Evolutionary conservation across 441 rosid species (phyloP).

Genomic region (Croton laevigatus): DNA sequence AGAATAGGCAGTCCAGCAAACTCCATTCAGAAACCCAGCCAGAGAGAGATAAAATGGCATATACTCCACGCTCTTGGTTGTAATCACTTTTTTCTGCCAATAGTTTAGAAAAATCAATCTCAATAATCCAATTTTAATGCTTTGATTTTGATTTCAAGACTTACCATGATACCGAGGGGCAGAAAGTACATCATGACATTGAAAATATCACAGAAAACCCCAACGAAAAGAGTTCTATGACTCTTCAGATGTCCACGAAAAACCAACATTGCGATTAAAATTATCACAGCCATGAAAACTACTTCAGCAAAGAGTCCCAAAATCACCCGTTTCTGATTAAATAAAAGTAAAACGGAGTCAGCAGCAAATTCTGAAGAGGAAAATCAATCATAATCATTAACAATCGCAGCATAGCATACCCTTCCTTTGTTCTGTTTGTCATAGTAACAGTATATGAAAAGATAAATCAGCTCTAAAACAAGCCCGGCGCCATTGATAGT

Average conservation of each 20-base stretch:
- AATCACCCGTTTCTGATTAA: slow-evolving; percentile 29
- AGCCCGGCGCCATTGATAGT: slow-evolving; percentile 62
- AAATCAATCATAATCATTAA: neutral
- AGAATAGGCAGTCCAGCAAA: slow-evolving; percentile 54
- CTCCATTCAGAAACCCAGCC: slow-evolving; percentile 46
- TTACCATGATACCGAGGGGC: slow-evolving; percentile 56
- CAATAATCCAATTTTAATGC: too few species aligned
- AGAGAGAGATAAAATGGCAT: slow-evolving; percentile 79
- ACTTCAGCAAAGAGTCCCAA: slow-evolving; percentile 32
- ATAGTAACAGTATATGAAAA: slow-evolving; percentile 33
- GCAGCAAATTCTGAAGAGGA: too few species aligned
- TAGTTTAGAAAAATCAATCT: neutral
- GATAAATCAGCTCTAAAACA: slow-evolving; percentile 39
- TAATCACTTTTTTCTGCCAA: slow-evolving; percentile 48
- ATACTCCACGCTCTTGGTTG: slow-evolving; percentile 69
- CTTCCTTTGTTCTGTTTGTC: slow-evolving; percentile 33
- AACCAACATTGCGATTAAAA: slow-evolving; percentile 23
- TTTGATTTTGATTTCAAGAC: too few species aligned
- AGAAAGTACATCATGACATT: slow-evolving; percentile 74
- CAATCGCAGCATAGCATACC: slow-evolving; percentile 24
- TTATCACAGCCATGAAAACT: slow-evolving; percentile 13
- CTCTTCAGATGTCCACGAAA: slow-evolving; percentile 13
- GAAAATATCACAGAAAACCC: slow-evolving; percentile 55
- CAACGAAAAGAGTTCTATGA: slow-evolving; percentile 40
- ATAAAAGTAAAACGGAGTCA: too few species aligned